Base-by-base conservation (phyloP, 305 asterid genomes). In the Fraxinus baroniana region DNA sequence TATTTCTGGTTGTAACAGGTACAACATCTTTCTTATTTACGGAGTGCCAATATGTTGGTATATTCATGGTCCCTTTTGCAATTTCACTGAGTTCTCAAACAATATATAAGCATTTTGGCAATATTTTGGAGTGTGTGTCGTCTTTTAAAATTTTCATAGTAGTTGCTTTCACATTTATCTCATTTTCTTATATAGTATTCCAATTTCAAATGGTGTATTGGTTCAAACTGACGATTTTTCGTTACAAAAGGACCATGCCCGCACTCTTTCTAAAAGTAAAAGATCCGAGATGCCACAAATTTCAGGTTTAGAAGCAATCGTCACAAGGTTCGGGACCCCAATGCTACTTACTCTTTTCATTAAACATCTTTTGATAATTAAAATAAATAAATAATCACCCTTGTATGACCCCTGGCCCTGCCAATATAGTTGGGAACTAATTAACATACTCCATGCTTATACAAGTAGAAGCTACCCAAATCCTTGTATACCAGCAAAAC, bases 11-110 rank as follows among this genome's bases (percentile, higher is more conserved):
- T 80, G 36, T 84, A 74, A 76, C 91, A 93, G 95, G 97, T 49
- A 92, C 97, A 28, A 92, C 97, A 7, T 92, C 95, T 2, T 93
- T 93, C 80, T 84, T 93, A 24, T 92, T 87, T 72, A 93, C 97
- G 0, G 91, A 88, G 78, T 93, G 91, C 78, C 92, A 90, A 46
- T 93, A 93, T 76, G 95, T n/a, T n/a, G n/a, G n/a, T n/a, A 55
- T 88, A 66, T 93, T 93, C 89, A 93, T 93, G 97, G 87, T 91
- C 83, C 92, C 89, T 73, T 91, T 93, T 87, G 97, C 97, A 62
- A 78, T 91, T 87, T n/a, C n/a, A n/a, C n/a, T n/a, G 28, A 57
- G 28, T 7, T 57, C 68, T 18, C 28, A 2, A 55, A 55, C 66
- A 55, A n/a, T n/a, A 55, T 55, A 55, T 55, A n/a, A 57, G 68